Conservation (phyloP, 2,329 filamentous ascomycete species). For the Hypoxylon sp. region DNA sequence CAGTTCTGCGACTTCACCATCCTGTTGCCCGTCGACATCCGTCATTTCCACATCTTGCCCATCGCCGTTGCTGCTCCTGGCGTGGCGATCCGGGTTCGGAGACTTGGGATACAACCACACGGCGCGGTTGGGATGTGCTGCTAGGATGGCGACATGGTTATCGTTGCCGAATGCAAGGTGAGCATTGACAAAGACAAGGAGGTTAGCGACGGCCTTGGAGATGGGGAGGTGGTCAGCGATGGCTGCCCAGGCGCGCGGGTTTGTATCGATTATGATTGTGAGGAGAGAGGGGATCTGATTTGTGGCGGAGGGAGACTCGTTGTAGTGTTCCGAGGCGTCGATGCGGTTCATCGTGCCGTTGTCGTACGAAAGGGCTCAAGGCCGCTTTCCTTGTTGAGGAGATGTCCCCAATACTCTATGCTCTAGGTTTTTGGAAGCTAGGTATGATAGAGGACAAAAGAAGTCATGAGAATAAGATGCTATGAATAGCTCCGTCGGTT, state of each 20-base stretch:
- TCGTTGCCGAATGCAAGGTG: slow-evolving; percentile 94
- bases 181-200: slow-evolving; percentile 96
- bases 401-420: background rate
- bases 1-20: slow-evolving; percentile 19
- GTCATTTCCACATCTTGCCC: slow-evolving; percentile 73
- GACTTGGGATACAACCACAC: slow-evolving; percentile 87
- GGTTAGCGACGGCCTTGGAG: slow-evolving; percentile 85
- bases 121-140: slow-evolving; percentile 88
- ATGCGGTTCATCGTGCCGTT: slow-evolving; percentile 66
- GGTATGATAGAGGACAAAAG: background rate
- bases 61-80: slow-evolving; percentile 46
- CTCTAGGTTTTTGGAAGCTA: background rate
- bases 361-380: slow-evolving; percentile 23
- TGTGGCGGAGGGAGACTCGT: slow-evolving; percentile 62
- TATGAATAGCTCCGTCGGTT: background rate
- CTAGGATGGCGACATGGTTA: slow-evolving; percentile 93
- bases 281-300: slow-evolving; percentile 83
- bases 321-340: slow-evolving; percentile 74
- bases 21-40: slow-evolving; percentile 58
- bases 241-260: slow-evolving; percentile 92
- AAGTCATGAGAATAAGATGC: background rate
- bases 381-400: slow-evolving; percentile 24
- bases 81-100: slow-evolving; percentile 55
- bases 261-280: slow-evolving; percentile 93
- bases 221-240: slow-evolving; percentile 82